Percentiles rank a stretch among this genome's conserved stretches.
Conservation (phyloP, 2,329 filamentous ascomycete species). For the Rhexocercosporidium sp. region DNA sequence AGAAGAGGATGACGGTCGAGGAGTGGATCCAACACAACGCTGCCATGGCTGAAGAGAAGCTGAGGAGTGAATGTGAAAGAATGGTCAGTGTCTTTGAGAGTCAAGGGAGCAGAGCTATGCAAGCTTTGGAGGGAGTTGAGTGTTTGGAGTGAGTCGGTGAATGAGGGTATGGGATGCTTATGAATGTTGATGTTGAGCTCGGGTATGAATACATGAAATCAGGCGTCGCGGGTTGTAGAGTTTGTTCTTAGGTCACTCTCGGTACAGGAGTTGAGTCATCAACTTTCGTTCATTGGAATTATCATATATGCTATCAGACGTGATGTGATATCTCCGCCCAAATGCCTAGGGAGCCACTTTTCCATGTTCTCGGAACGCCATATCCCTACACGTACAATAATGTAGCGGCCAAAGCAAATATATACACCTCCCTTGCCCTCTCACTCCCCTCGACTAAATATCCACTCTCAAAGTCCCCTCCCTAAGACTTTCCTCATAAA, state of each 20-base stretch:
- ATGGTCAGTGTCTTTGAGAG: slow-evolving; percentile 84
- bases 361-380: neutral
- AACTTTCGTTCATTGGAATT: slow-evolving; percentile 12
- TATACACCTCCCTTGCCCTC: neutral
- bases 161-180: neutral
- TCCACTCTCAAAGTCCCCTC: slow-evolving; percentile 38
- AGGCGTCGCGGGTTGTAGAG: slow-evolving; percentile 16
- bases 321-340: neutral
- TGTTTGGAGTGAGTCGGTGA: slow-evolving; percentile 23
- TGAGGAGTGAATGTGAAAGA: slow-evolving; percentile 81
- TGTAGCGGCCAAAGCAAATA: slow-evolving; percentile 1
- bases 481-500: slow-evolving; percentile 71
- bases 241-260: neutral
- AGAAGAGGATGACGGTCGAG: slow-evolving; percentile 91
- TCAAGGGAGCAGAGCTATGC: slow-evolving; percentile 80
- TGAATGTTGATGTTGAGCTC: neutral
- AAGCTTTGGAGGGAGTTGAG: slow-evolving; percentile 72
- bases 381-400: neutral
- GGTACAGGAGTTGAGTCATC: slow-evolving; percentile 10
- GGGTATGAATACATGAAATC: slow-evolving; percentile 16
- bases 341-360: neutral
- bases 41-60: slow-evolving; percentile 75
- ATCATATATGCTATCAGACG: neutral
- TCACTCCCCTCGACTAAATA: slow-evolving; percentile 7
- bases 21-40: slow-evolving; percentile 91